Evolutionary conservation across 371 early-diverging fungal genomes (phyloP), one percentile per base, ranked within the genome.

Genomic region (Rhizopus microsporus): DNA sequence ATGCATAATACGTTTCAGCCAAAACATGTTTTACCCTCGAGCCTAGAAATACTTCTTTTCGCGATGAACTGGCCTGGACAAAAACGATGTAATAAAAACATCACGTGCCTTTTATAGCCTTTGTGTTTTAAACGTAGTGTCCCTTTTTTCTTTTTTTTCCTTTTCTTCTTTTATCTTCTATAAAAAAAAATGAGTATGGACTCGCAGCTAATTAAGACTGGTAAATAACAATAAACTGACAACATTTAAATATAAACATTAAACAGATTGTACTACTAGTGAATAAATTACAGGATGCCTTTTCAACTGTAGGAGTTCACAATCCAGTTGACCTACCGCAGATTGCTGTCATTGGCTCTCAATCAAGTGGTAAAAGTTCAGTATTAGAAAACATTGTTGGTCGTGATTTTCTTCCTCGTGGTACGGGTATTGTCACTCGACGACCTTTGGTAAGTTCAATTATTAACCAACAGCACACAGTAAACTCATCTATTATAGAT

Each of bases 361-460:
- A 98, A 81, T 92, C 93, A 57, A 90, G 93, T 74, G 99, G 99
- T 37, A 99, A 99, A 77, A 91, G 91, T 71, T 97, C 98, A 34
- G 99, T 99, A 32, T 86, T 99, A 38, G 99, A 99, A 65, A 98
- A 98, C 77, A 95, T 99, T 79, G 96, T 99, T 29, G 97, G 98
- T 13, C 82, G 92, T 55, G 99, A 99, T 75, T 96, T 99, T 76
- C 77, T 99, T 57, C 99, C 99, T 30, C 83, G 98, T 40, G 99
- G 99, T 55, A 88, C 93, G 51, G 93, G 97, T 54, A 96, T 95
- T 77, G 93, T 97, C 34, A 97, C 97, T 38, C 88, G 99, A 55
- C 85, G 97, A 39, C 95, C 98, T 37, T 80, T 98, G 74, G 92
- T 91, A 87, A 66, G 68, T 23, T 51, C 8, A 9, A 29, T 33